Evolutionary conservation across 225 moss, liverwort and hornwort genomes (phyloP), one percentile per base, ranked within the genome.

Genomic region (Pleurozium schreberi): DNA sequence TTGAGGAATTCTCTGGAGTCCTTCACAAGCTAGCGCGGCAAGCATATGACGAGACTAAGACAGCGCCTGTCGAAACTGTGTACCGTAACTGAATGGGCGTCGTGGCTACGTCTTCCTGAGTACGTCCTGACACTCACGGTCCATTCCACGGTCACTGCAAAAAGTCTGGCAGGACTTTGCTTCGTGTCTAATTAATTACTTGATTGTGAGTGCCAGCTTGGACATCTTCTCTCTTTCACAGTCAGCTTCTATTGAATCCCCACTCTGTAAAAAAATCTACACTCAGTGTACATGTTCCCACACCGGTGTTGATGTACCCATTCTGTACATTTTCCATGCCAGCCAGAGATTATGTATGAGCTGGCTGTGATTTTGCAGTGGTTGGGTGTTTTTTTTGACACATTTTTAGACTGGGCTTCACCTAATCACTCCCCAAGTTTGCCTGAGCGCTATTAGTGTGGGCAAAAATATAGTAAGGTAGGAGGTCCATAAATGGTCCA

Each of bases 321-420:
- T 0, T 50, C 2, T 50, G 21, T 34, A 50, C 3, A 75, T 13
- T 8, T 50, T 75, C 8, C 8, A 50, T n/a, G n/a, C n/a, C 4
- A 6, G n/a, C 5, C 8, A 20, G 5, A 5, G 20, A 75, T 5
- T 50, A 18, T 11, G 7, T 12, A 20, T 18, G 30, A 45, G 47
- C 2, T 12, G 1, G 20, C 1, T 19, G 5, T 34, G 20, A 50
- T 75, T 33, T 75, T 75, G 33, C 5, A 75, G 0, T 33, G 9
- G n/a, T n/a, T n/a, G 5, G 60, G 7, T 55, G 49, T 40, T 11
- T 31, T 11, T 45, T 45, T 6, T 2, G 6, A 31, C 12, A 22
- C 4, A 53, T 26, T 55, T 36, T 26, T n/a, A n/a, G 26, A 11
- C 0, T 57, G 2, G 11, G n/a, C 5, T 27, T 27, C 3, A 77